Evolutionary conservation across 1,139 yeast genomes (phyloP).

Genomic region (Starmera stellimalicola): DNA sequence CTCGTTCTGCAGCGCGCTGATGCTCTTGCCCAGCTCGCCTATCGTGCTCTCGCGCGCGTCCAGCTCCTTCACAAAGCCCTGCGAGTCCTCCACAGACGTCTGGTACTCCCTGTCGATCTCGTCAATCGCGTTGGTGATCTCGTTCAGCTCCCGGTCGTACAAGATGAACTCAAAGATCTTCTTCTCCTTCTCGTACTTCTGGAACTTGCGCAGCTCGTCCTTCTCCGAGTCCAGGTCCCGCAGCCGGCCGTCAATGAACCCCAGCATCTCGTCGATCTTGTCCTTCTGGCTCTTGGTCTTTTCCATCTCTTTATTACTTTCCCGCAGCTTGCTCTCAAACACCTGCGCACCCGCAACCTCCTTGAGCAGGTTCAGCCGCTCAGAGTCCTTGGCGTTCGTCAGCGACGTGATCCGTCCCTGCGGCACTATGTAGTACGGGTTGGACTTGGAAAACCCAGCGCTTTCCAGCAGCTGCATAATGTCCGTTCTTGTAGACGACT

Average conservation of each 20-base stretch:
- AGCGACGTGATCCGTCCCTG: constrained; percentile 84
- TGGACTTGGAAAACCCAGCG: constrained; percentile 86
- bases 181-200: constrained; percentile 55
- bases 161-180: constrained; percentile 70
- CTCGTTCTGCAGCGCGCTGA: constrained; percentile 21
- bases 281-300: constrained; percentile 61
- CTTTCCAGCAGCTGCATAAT: constrained; percentile 77
- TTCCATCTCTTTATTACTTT: constrained; percentile 72
- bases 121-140: constrained; percentile 52
- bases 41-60: constrained; percentile 42
- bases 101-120: constrained; percentile 52
- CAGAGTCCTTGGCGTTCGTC: constrained; percentile 83
- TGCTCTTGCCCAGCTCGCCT: constrained; percentile 25
- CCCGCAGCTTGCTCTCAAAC: constrained; percentile 73
- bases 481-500: constrained; percentile 72
- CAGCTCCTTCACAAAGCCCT: constrained; percentile 29
- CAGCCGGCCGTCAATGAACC: constrained; percentile 61
- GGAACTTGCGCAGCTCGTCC: constrained; percentile 62
- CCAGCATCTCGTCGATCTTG: constrained; percentile 67
- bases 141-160: constrained; percentile 65
- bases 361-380: constrained; percentile 67
- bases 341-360: constrained; percentile 95
- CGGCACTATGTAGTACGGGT: constrained; percentile 94
- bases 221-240: constrained; percentile 77
- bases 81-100: constrained; percentile 36